These are phyloP conservation scores for Acanthamoeba royreba DNA, from an alignment of 208 protist genomes.

Conservation along the genomic window DNA sequence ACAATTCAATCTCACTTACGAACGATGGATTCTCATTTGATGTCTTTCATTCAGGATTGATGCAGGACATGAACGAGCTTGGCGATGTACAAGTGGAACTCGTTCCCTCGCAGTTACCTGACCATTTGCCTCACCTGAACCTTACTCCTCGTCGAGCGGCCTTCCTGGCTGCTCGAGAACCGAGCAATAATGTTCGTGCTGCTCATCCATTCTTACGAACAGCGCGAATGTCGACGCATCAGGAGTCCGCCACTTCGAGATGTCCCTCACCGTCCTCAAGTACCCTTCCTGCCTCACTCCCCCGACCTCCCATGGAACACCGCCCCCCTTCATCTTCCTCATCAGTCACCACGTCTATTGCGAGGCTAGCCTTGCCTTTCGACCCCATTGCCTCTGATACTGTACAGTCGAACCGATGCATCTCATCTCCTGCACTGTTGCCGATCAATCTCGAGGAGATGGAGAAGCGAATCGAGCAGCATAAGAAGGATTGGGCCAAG, in stretches of 20 bases:
- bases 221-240: too few species aligned
- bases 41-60: not conserved
- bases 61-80: not conserved
- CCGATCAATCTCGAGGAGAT: constrained; percentile 4
- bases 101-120: not conserved
- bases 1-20: not conserved
- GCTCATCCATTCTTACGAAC: too few species aligned
- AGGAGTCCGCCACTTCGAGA: too few species aligned
- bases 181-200: too few species aligned
- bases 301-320: too few species aligned
- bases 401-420: not conserved
- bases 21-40: not conserved
- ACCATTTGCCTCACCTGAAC: not conserved
- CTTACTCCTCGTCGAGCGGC: not conserved
- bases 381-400: not conserved
- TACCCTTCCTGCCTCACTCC: too few species aligned
- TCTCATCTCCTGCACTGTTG: not conserved
- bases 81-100: not conserved
- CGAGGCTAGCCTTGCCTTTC: not conserved
- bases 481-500: not conserved
- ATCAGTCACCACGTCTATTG: not conserved
- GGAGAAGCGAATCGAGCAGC: not conserved
- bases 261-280: too few species aligned
- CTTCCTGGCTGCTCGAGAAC: not conserved
- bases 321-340: not conserved